Base-by-base conservation (phyloP, 495 filamentous ascomycete genomes). In the Xylona heveae region DNA sequence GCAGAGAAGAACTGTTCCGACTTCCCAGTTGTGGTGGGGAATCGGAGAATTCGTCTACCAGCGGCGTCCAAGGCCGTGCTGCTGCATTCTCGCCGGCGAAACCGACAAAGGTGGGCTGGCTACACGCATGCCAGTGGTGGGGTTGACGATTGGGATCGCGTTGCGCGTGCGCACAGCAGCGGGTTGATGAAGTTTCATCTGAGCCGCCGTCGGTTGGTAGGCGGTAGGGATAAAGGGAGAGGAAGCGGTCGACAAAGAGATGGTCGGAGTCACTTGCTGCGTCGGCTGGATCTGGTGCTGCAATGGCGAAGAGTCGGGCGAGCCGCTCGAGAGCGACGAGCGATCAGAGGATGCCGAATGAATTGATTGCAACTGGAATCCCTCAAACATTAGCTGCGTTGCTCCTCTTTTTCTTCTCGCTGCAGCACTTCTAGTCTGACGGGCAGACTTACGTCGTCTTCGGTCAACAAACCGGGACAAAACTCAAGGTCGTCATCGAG, bases 91-190 rank as follows among this genome's bases (percentile, higher is more conserved):
- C 48, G 61, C 71, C 34, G 83, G 81, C 31, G 82, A 88, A 44
- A 92, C 76, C 36, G 81, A 91, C 30, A 68, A 76, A 2, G 88
- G 85, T 41, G 88, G 90, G 59, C 83, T 92, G 21, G 83, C 68
- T 54, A 92, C 64, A 40, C 68, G 70, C 54, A 85, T 68, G 39
- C 88, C 82, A 20, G 90, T 95, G 38, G 62, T 76, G 21, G 88
- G 88, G 64, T 99, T 93, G 56, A 99, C 75, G 50, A 99, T 99
- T 12, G 88, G 90, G 42, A 99, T 99, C 42, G 88, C 81, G 49
- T 93, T 95, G 43, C 85, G 78, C 41, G 74, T 71, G 50, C 90
- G 78, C 36, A 78, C 76, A 34, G 84, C 76, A 32, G 80, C 54
- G 24, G 81, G 78, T 59, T 93, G 88, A 48, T 90, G 79, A 43